phyloP scores from a whole-genome alignment of 805 yeast species.

The Gaillardinia entomophila region DNA sequence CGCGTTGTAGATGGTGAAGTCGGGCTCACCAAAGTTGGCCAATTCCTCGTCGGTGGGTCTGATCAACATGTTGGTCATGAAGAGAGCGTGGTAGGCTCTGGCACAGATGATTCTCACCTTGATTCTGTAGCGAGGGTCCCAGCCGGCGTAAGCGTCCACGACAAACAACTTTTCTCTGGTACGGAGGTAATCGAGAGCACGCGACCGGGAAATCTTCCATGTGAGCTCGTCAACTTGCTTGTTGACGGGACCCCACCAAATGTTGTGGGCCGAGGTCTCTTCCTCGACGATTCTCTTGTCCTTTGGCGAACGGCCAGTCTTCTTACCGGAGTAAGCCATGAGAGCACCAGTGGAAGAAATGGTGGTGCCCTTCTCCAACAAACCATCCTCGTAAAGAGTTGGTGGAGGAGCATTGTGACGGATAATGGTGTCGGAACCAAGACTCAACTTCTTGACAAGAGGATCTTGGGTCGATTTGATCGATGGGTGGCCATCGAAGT shows the following conservation, averaged over 20 bases:
- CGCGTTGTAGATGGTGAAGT: slow-evolving; percentile 96
- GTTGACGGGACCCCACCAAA: slow-evolving; percentile 99
- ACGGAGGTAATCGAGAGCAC: slow-evolving; percentile 95
- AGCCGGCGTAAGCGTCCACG: slow-evolving; percentile 96
- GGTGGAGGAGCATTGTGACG: slow-evolving; percentile 94
- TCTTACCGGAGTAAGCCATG: slow-evolving; percentile 90
- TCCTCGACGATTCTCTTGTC: slow-evolving; percentile 98
- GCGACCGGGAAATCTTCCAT: slow-evolving; percentile 91
- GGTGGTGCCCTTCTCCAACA: slow-evolving; percentile 84
- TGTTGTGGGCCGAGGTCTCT: slow-evolving; percentile 70
- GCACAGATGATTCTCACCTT: slow-evolving; percentile 96
- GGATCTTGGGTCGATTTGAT: slow-evolving; percentile 37
- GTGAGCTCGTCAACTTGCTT: slow-evolving; percentile 90
- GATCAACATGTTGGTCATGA: slow-evolving; percentile 97
- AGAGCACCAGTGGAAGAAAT: slow-evolving; percentile 91
- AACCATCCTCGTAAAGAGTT: slow-evolving; percentile 89
- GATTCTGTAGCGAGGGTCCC: slow-evolving; percentile 97
- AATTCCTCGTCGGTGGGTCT: slow-evolving; percentile 91
- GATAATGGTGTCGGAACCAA: slow-evolving; percentile 58
- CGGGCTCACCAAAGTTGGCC: slow-evolving; percentile 90
- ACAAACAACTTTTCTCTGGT: slow-evolving; percentile 92
- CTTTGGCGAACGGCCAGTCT: slow-evolving; percentile 97
- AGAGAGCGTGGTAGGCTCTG: slow-evolving; percentile 95
- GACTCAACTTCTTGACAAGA: slow-evolving; percentile 34
- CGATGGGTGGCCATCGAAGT: slow-evolving; percentile 35